These are phyloP conservation scores for Quercus ilex DNA, from an alignment of 306 rosid species.

Conservation along the genomic window DNA sequence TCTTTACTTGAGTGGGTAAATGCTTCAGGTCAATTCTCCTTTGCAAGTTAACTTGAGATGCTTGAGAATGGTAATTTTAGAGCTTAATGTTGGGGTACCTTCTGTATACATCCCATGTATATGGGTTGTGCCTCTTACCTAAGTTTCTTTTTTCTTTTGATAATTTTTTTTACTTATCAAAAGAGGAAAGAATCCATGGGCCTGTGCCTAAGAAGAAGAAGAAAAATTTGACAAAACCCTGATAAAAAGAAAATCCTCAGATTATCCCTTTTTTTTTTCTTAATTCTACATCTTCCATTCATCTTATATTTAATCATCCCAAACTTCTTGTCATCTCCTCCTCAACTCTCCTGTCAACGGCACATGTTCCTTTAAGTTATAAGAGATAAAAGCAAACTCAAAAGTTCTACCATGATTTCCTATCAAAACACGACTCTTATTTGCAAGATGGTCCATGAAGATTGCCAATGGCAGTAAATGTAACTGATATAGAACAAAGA, in stretches of 20 bases:
- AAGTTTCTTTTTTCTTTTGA: too few species aligned
- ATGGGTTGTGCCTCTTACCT: too few species aligned
- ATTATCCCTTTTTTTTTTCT: background rate
- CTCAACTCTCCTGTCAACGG: background rate
- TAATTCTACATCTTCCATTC: background rate
- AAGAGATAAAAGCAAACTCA: background rate
- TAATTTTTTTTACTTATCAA: too few species aligned
- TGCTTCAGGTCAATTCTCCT: too few species aligned
- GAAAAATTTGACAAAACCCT: background rate
- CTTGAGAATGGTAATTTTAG: too few species aligned
- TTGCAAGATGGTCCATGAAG: background rate
- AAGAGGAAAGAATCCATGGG: background rate
- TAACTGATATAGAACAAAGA: background rate
- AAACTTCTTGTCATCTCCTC: background rate
- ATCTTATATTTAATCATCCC: background rate
- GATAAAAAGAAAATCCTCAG: background rate
- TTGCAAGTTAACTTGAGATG: too few species aligned
- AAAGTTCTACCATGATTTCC: background rate
- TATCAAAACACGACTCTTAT: background rate
- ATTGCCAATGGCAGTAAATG: background rate
- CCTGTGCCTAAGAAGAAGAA: background rate
- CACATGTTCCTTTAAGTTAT: background rate
- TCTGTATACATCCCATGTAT: too few species aligned
- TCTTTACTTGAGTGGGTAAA: too few species aligned
- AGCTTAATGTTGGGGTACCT: too few species aligned